Percentiles rank a stretch among this genome's conserved stretches.
These are phyloP conservation scores for Cerrena zonata DNA, from an alignment of 1,284 basidiomycete genomes.

Conservation along the genomic window DNA sequence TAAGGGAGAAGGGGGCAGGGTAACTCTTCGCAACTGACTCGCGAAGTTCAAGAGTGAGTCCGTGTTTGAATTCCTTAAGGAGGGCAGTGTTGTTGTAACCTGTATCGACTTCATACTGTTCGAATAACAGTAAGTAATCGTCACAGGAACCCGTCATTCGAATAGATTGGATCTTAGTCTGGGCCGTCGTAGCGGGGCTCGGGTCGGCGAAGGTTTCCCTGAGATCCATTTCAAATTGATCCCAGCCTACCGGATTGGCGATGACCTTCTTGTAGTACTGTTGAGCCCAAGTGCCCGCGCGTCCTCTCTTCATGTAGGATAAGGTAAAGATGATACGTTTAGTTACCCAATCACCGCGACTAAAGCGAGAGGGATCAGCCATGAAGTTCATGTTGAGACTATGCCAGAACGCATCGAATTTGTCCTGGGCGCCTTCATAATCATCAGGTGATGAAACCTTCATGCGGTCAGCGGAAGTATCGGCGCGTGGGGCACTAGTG, in stretches of 20 bases:
- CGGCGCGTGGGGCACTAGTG: background rate
- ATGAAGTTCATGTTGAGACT: background rate
- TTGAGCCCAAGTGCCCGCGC: constrained; percentile 1
- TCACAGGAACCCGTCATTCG: background rate
- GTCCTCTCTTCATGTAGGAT: constrained; percentile 4
- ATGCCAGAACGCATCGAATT: background rate
- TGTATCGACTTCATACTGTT: background rate
- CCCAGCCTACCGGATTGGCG: background rate
- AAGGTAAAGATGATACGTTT: background rate
- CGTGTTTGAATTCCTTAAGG: background rate
- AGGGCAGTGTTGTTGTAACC: background rate
- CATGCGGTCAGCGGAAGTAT: background rate
- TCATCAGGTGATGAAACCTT: background rate
- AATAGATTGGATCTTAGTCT: background rate
- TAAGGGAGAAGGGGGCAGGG: background rate
- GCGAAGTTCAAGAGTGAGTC: background rate
- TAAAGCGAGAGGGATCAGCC: background rate
- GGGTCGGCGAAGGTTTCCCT: background rate
- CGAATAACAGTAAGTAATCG: background rate
- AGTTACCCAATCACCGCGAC: background rate
- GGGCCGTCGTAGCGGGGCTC: background rate
- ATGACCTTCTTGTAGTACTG: too few relatives aligned
- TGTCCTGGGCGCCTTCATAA: background rate
- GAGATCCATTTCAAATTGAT: background rate
- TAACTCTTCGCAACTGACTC: background rate